Evolutionary conservation across 768 basidiomycete species (phyloP), one percentile per base, ranked within the genome.

Genomic region (Calocybe cyanea): DNA sequence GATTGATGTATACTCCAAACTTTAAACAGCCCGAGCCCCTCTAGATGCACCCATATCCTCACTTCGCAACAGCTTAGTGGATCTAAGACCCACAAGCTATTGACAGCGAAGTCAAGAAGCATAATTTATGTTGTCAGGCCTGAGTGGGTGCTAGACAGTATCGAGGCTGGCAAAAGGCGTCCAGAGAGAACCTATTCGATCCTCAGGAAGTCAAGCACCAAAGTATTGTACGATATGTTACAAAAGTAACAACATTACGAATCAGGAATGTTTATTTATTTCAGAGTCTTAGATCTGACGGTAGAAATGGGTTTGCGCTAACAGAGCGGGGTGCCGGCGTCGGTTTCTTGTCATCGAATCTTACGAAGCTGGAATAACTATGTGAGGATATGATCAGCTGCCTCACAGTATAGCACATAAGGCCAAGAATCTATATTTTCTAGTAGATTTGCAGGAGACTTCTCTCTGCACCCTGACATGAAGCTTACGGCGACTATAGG

Each of bases 41-140:
- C 81, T 14, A 75, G 75, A 8, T 83, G 83, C 37, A 92, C 90
- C 6, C 90, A 93, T 59, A 81, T 92, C 41, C 57, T 93, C 31
- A 85, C 85, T 7, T 89, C 87, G 5, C 78, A 80, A 51, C 76
- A 75, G 43, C 69, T 91, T 45, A 87, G 73, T 55, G 87, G 75
- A 14, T 76, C 79, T 20, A 92, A 92, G 63, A 83, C 77, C 2
- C 80, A 90, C 47, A 80, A 73, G 54, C 55, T 81, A 41, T 63
- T 91, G 44, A 77, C 73, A 15, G 61, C 66, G 18, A 80, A 77
- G 54, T 68, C 67, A 24, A 68, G 69, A 51, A 72, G 61, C 46
- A 70, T 71, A 28, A 67, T 71, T 6, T 73, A 84, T 45, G 75
- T 92, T 44, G 86, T 92, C 24, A 80, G 72, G 46, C 87, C 87